Evolutionary conservation across 2,329 filamentous ascomycete species (phyloP).

Genomic region (Beauveria rudraprayagi): DNA sequence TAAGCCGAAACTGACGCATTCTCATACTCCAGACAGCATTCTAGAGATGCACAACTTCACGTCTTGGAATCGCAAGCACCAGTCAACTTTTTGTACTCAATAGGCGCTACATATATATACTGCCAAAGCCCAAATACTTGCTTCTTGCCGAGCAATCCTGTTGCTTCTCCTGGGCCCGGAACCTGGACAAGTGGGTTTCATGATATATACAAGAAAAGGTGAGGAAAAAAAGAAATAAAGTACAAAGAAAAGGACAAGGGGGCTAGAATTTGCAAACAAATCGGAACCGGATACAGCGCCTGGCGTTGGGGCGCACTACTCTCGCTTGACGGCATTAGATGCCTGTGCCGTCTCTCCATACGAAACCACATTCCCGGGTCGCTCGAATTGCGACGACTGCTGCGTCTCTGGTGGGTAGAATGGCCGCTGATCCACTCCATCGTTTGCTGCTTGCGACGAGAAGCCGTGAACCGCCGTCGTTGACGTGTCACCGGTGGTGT

Average conservation of each 20-base stretch:
- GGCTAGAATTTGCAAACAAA: background rate
- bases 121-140: background rate
- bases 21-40: background rate
- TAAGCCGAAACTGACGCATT: background rate
- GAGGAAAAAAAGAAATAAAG: background rate
- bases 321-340: background rate
- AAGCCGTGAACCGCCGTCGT: background rate
- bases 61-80: background rate
- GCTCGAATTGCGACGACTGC: background rate
- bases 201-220: conserved; percentile 7
- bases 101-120: conserved; percentile 7
- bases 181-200: background rate
- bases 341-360: background rate
- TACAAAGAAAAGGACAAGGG: conserved; percentile 1
- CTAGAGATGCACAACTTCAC: background rate
- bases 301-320: background rate
- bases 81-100: background rate
- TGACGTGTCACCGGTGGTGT: background rate
- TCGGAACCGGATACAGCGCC: background rate
- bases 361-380: background rate
- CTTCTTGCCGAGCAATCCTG: conserved; percentile 10
- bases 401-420: background rate
- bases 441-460: background rate
- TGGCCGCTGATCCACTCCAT: background rate
- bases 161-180: conserved; percentile 5